Evolutionary conservation across 192 early-diverging fungal genomes (phyloP).

Genomic region (Anaeromyces robustus): DNA sequence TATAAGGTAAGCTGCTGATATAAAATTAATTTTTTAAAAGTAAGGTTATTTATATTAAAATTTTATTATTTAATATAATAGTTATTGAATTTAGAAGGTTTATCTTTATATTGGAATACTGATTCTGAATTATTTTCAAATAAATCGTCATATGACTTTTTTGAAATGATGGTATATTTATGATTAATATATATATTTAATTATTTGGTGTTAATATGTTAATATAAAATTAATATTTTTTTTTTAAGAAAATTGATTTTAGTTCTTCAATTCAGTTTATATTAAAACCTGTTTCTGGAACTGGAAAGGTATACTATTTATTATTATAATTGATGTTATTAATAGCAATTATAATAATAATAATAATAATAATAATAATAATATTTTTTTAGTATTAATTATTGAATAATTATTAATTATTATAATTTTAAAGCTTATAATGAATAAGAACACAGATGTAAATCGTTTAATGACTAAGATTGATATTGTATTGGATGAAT

Average conservation of each 20-base stretch:
- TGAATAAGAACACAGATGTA: slow-evolving; percentile 52
- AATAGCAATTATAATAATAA: background rate
- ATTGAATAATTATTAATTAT: background rate
- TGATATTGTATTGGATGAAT: slow-evolving; percentile 3
- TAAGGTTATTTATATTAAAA: too few species aligned
- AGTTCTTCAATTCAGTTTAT: slow-evolving; percentile 60
- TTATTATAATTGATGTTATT: background rate
- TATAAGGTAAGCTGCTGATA: slow-evolving; percentile 63
- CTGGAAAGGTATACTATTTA: slow-evolving; percentile 40
- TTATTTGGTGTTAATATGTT: slow-evolving; percentile 44
- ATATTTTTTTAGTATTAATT: background rate
- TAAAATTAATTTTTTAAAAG: too few species aligned
- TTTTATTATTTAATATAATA: slow-evolving; percentile 10
- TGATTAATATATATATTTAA: slow-evolving; percentile 3
- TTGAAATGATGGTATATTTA: slow-evolving; percentile 25
- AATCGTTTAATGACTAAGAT: slow-evolving; percentile 2
- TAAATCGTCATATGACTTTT: slow-evolving; percentile 23
- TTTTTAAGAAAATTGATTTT: background rate
- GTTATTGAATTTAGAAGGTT: slow-evolving; percentile 43
- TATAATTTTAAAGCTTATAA: slow-evolving; percentile 39
- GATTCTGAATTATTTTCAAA: slow-evolving; percentile 43
- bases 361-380: too few species aligned
- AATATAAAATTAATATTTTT: slow-evolving; percentile 19
- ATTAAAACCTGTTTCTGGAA: slow-evolving; percentile 79
- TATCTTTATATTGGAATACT: slow-evolving; percentile 84